Evolutionary conservation across 2,329 filamentous ascomycete species (phyloP).

Genomic region (Cladobotryum protrusum): DNA sequence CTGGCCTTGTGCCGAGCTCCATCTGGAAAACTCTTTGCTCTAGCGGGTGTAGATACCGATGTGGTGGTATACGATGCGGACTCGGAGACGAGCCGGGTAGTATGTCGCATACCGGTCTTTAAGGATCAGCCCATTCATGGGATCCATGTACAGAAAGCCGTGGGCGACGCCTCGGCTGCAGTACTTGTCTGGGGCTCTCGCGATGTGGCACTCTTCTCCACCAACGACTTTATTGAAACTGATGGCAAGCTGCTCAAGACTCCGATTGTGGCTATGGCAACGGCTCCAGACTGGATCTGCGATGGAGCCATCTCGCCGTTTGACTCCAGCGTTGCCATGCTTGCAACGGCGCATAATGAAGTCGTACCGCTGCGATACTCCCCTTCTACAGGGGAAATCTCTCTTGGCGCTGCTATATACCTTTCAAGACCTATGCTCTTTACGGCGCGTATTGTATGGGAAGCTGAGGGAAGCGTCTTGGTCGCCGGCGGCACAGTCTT

Average conservation of each 20-base stretch:
- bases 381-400: conserved; percentile 23
- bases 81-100: conserved; percentile 26
- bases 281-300: conserved; percentile 70
- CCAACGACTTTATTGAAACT: conserved; percentile 18
- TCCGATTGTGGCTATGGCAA: conserved; percentile 31
- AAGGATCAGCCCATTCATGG: conserved; percentile 67
- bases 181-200: conserved; percentile 65
- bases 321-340: conserved; percentile 39
- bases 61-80: conserved; percentile 47
- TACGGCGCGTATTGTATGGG: conserved; percentile 67
- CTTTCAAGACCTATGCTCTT: conserved; percentile 82
- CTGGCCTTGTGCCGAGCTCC: conserved; percentile 43
- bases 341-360: conserved; percentile 86
- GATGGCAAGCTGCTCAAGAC: conserved; percentile 1
- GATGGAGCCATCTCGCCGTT: conserved; percentile 52
- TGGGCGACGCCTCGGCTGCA: conserved; percentile 6
- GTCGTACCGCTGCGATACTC: conserved; percentile 47
- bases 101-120: conserved; percentile 51
- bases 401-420: conserved; percentile 47
- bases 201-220: conserved; percentile 41
- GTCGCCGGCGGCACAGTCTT: conserved; percentile 89
- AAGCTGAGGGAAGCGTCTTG: conserved; percentile 53
- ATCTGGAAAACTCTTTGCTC: conserved; percentile 34
- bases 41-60: conserved; percentile 55
- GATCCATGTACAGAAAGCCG: conserved; percentile 41